Evolutionary conservation across 2,329 filamentous ascomycete genomes (phyloP).

Genomic region (Tolypocladium pustulatum): DNA sequence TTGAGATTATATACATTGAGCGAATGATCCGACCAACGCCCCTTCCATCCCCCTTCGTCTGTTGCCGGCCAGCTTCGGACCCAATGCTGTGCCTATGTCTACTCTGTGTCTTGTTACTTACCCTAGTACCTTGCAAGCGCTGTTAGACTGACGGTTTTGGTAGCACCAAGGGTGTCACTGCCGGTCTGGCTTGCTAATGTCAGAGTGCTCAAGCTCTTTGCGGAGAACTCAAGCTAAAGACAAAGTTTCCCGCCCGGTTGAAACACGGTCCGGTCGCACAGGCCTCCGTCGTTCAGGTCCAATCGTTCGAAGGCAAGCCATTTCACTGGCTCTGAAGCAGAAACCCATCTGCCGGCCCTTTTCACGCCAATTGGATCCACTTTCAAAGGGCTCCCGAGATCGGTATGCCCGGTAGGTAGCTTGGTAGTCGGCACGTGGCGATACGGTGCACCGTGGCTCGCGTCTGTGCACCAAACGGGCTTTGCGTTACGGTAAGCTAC

Average conservation of each 20-base stretch:
- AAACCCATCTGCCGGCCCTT: background rate
- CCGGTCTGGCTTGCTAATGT: background rate
- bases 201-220: background rate
- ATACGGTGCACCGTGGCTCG: background rate
- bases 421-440: background rate
- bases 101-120: background rate
- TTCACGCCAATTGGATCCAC: background rate
- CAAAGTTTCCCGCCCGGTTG: background rate
- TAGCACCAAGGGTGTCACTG: background rate
- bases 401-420: background rate
- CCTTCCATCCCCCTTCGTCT: background rate
- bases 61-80: background rate
- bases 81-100: background rate
- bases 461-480: background rate
- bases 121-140: background rate
- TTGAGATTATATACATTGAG: background rate
- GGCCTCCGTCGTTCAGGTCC: background rate
- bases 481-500: background rate
- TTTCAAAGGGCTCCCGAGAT: background rate
- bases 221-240: background rate
- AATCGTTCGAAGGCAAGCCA: background rate
- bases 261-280: background rate
- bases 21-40: background rate
- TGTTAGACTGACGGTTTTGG: background rate
- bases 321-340: background rate